A percentile compares a stretch with the other conserved stretches of the same genome.
Evolutionary conservation across 177 flowering plant species (phyloP).

Genomic region (Telopea speciosissima): DNA sequence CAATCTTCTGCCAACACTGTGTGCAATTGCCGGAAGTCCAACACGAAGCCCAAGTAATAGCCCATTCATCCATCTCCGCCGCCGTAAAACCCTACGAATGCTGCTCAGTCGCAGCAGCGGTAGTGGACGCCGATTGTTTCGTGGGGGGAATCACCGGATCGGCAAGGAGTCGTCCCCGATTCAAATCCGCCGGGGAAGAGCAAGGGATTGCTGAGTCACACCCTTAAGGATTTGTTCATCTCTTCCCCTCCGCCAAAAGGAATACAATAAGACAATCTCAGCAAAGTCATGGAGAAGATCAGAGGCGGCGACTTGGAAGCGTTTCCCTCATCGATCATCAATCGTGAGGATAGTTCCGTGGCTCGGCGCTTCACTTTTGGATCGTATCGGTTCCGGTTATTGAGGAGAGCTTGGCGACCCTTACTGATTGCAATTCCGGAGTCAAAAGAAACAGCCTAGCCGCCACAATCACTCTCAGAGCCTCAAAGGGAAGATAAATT

Average conservation of each 20-base stretch:
- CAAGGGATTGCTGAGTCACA: slow-evolving; percentile 20
- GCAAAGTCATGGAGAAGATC: too few relatives aligned
- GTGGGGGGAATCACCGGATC: slow-evolving; percentile 8
- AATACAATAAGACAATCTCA: not conserved
- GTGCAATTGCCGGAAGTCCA: slow-evolving; percentile 46
- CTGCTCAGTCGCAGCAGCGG: slow-evolving; percentile 35
- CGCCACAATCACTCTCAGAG: too few relatives aligned
- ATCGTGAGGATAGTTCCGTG: too few relatives aligned
- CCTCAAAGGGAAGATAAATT: too few relatives aligned
- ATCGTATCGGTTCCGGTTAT: too few relatives aligned
- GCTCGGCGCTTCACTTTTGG: too few relatives aligned
- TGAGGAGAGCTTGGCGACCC: slow-evolving; percentile 71
- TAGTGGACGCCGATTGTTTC: slow-evolving; percentile 22
- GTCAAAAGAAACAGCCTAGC: slow-evolving; percentile 1
- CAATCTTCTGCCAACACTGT: slow-evolving; percentile 56
- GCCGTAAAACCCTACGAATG: slow-evolving; percentile 64
- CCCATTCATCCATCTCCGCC: slow-evolving; percentile 62
- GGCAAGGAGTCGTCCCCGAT: slow-evolving; percentile 3
- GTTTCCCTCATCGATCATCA: too few relatives aligned
- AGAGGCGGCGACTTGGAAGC: too few relatives aligned
- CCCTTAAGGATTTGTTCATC: slow-evolving; percentile 53
- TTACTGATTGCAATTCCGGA: slow-evolving; percentile 40
- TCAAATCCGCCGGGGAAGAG: slow-evolving; percentile 11
- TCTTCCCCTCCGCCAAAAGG: slow-evolving; percentile 42
- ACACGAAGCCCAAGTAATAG: slow-evolving; percentile 52